phyloP scores from a whole-genome alignment of 768 basidiomycete species.

The Suillus bovinus region DNA sequence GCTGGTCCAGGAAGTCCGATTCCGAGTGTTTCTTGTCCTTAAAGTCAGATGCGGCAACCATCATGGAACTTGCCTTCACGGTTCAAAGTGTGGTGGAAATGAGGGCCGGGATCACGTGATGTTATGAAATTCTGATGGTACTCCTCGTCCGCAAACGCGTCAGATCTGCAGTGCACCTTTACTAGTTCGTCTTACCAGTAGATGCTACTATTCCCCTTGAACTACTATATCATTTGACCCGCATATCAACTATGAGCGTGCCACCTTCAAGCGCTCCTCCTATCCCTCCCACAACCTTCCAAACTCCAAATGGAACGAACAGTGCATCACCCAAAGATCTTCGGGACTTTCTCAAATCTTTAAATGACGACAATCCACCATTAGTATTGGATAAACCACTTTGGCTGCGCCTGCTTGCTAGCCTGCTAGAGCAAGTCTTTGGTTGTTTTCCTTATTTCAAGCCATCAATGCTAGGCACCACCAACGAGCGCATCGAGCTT shows the following conservation, averaged over 20 bases:
- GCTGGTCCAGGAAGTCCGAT: too few species aligned
- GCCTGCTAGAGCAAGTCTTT: constrained; percentile 54
- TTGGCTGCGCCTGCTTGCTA: constrained; percentile 53
- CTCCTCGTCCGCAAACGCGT: background rate
- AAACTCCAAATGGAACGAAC: constrained; percentile 28
- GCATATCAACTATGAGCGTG: constrained; percentile 24
- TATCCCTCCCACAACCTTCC: constrained; percentile 31
- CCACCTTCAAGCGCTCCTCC: constrained; percentile 22
- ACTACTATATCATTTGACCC: background rate
- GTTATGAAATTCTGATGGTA: background rate
- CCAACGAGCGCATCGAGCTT: constrained; percentile 58
- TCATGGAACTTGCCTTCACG: too few species aligned
- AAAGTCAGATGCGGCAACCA: too few species aligned
- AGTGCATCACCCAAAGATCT: constrained; percentile 38
- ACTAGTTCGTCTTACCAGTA: background rate
- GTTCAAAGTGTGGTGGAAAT: too few species aligned
- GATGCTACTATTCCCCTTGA: background rate
- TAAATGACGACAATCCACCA: constrained; percentile 33
- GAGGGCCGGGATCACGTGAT: background rate
- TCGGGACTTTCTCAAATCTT: constrained; percentile 41
- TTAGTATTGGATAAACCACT: constrained; percentile 37
- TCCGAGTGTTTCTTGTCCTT: too few species aligned
- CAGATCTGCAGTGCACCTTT: background rate
- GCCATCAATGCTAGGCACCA: constrained; percentile 49
- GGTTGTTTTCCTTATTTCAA: constrained; percentile 56